Conservation (phyloP, 305 asterid genomes). For the Fraxinus sp. region DNA sequence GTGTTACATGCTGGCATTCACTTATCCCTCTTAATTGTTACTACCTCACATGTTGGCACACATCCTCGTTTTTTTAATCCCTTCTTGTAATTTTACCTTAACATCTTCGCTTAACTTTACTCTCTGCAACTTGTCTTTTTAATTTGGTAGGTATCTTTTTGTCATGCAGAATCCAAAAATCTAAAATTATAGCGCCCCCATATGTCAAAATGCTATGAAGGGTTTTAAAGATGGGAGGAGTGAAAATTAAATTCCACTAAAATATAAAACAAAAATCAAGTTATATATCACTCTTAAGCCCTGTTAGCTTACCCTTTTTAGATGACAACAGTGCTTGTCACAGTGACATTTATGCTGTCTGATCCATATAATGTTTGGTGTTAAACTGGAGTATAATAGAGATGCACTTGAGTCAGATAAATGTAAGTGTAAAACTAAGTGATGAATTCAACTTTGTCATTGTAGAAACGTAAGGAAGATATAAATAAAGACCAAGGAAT, state of each 20-base stretch:
- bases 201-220: neutral
- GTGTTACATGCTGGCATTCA: neutral
- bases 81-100: neutral
- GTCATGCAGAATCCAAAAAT: neutral
- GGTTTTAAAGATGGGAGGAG: neutral
- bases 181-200: neutral
- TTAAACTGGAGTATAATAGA: neutral
- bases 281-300: neutral
- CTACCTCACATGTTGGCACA: neutral
- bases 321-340: neutral
- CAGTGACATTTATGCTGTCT: neutral
- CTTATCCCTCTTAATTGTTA: neutral
- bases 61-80: neutral
- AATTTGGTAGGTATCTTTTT: neutral
- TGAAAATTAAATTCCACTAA: neutral
- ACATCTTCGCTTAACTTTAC: neutral
- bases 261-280: neutral
- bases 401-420: neutral
- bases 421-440: neutral
- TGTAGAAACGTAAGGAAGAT: neutral
- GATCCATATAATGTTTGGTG: neutral
- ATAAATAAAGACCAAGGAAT: neutral
- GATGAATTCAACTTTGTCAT: neutral
- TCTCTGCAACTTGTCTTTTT: neutral
- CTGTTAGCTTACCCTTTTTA: neutral